These are phyloP conservation scores for Knoxdaviesia capensis DNA, from an alignment of 2,329 filamentous ascomycete genomes.

Conservation along the genomic window DNA sequence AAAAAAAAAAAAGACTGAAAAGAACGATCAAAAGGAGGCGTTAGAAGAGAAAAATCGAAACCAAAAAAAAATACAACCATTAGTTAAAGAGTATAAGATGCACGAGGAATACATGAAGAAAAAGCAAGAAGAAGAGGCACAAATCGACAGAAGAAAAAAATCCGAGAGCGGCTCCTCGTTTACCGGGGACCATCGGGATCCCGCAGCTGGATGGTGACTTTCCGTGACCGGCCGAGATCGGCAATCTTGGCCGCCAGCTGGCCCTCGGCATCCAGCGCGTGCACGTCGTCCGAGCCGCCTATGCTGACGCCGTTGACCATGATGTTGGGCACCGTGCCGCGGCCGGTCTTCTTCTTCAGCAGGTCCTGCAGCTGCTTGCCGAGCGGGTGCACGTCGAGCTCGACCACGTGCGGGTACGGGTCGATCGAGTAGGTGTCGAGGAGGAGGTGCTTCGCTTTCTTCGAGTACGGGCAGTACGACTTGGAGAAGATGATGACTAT, in stretches of 20 bases:
- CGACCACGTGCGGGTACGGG: slow-evolving; percentile 70
- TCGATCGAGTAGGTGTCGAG: slow-evolving; percentile 69
- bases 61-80: too few species aligned
- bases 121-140: too few species aligned
- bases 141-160: too few species aligned
- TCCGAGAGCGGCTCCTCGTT: too few species aligned
- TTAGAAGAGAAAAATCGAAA: too few species aligned
- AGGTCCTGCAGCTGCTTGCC: slow-evolving; percentile 53
- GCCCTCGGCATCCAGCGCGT: slow-evolving; percentile 45
- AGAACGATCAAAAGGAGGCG: too few species aligned
- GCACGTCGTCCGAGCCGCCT: slow-evolving; percentile 75
- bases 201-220: slow-evolving; percentile 3
- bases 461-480: slow-evolving; percentile 73
- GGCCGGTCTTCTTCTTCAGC: slow-evolving; percentile 53
- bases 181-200: background rate
- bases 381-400: slow-evolving; percentile 66
- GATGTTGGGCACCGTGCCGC: slow-evolving; percentile 79
- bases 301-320: slow-evolving; percentile 76
- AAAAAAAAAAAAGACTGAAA: too few species aligned
- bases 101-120: too few species aligned
- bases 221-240: slow-evolving; percentile 39
- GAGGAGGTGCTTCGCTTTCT: slow-evolving; percentile 66
- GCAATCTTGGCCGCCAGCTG: slow-evolving; percentile 52
- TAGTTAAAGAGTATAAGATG: too few species aligned
- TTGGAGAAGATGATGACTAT: slow-evolving; percentile 93